Evolutionary conservation across 1,284 basidiomycete species (phyloP), one percentile per base, ranked within the genome.

Genomic region (Gymnopus androsaceus): DNA sequence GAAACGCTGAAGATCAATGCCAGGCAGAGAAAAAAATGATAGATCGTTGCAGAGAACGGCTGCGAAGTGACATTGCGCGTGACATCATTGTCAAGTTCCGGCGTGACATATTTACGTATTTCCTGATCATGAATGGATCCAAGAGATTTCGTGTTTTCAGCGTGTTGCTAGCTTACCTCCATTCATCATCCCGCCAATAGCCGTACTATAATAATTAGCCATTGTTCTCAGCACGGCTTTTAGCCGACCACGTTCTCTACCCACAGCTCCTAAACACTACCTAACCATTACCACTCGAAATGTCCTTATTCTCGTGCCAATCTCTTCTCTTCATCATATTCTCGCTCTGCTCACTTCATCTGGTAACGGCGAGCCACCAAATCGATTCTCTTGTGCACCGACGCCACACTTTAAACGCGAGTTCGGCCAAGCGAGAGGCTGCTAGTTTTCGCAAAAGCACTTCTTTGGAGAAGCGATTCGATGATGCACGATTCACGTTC

Each of bases 401-500:
- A 44, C 54, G 54, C 42, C 54, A 51, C 42, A 36, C 48, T 44
- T 11, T 14, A 12, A 38, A 31, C 30, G 54, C 51, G 51, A 52
- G 37, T 41, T 27, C 28, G 12, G 21, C 40, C 19, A 52, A 53
- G 38, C 42, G 44, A 37, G 37, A 48, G 36, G 23, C 36, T 49
- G 27, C 41, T 12, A 28, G 38, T 25, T 53, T 48, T 44, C 57
- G 57, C 23, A 34, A 27, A 47, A 27, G 17, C 11, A n/a, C 47
- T 9, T 23, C 31, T 8, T 38, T 77, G 58, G 67, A 63, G 44
- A 73, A 67, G 59, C 66, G 73, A 17, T 71, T 72, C 49, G 64
- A 66, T 40, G 63, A 63, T 40, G 62, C 65, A 3, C 68, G 68
- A 51, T 73, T 76, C 56, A 72, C 85, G 4, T 86, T 72, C 61